A percentile compares a stretch with the other conserved stretches of the same genome.
phyloP scores from a whole-genome alignment of 345 rosid species.

The Schrenkiella parvula region DNA sequence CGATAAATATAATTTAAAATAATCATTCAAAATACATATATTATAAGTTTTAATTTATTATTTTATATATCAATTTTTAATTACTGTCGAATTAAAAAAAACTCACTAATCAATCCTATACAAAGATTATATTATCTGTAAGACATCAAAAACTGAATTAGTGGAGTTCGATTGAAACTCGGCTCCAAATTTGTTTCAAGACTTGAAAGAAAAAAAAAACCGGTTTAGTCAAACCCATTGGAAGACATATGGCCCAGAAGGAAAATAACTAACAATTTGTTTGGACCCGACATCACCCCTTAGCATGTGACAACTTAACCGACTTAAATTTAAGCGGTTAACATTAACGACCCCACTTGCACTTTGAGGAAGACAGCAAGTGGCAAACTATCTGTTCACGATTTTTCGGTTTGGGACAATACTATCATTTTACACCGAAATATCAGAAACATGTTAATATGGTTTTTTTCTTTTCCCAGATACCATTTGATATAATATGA shows the following conservation, averaged over 20 bases:
- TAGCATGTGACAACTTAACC: slow-evolving; percentile 20
- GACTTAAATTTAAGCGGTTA: slow-evolving; percentile 8
- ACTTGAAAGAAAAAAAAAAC: background rate
- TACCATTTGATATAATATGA: too few species aligned
- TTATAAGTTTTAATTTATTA: too few species aligned
- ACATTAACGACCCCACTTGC: slow-evolving; percentile 21
- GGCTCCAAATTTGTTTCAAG: background rate
- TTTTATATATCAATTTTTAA: background rate
- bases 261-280: slow-evolving; percentile 2
- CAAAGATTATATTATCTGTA: background rate
- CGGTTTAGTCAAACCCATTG: background rate
- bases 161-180: background rate
- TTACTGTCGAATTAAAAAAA: background rate
- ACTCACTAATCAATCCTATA: background rate
- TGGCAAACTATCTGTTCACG: slow-evolving; percentile 7
- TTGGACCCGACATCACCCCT: slow-evolving; percentile 4
- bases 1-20: too few species aligned
- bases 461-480: too few species aligned
- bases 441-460: too few species aligned
- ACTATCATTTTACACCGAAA: too few species aligned
- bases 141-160: background rate
- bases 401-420: background rate
- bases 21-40: too few species aligned
- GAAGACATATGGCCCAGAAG: background rate
- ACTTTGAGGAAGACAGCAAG: slow-evolving; percentile 6